These are phyloP conservation scores for Rosa persica DNA, from an alignment of 306 rosid species.

Conservation along the genomic window DNA sequence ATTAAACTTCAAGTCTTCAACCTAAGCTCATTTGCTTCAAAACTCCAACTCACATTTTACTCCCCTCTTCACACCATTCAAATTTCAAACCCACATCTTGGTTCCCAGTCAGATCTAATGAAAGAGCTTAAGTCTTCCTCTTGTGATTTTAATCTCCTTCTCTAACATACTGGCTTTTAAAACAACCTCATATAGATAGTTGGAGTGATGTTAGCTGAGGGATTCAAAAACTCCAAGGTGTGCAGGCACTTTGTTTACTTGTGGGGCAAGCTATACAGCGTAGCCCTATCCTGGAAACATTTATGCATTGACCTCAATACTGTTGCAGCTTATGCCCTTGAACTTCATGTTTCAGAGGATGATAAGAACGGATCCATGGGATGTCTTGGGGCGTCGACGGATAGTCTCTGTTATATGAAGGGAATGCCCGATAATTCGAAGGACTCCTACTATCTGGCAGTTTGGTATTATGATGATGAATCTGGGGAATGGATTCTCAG, in stretches of 20 bases:
- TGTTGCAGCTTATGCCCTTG: background rate
- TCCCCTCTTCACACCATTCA: no score
- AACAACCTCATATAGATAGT: no score
- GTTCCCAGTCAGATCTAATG: no score
- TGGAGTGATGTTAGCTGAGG: background rate
- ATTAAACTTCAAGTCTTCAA: no score
- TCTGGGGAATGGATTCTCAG: background rate
- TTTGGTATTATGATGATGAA: background rate
- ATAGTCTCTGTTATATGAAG: background rate
- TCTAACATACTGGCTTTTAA: no score
- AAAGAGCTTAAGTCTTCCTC: no score
- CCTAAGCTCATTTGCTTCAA: no score
- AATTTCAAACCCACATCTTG: no score
- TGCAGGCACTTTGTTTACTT: background rate
- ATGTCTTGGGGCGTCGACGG: constrained; percentile 10
- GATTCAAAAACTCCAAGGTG: no score
- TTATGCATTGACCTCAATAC: background rate
- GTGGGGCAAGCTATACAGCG: background rate
- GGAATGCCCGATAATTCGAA: background rate
- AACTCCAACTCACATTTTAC: no score
- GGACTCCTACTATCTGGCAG: background rate
- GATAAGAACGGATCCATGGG: background rate
- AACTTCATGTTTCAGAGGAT: background rate
- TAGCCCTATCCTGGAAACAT: background rate
- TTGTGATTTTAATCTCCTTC: no score